Evolutionary conservation across 805 yeast genomes (phyloP).

Genomic region (Wickerhamomyces bovis): DNA sequence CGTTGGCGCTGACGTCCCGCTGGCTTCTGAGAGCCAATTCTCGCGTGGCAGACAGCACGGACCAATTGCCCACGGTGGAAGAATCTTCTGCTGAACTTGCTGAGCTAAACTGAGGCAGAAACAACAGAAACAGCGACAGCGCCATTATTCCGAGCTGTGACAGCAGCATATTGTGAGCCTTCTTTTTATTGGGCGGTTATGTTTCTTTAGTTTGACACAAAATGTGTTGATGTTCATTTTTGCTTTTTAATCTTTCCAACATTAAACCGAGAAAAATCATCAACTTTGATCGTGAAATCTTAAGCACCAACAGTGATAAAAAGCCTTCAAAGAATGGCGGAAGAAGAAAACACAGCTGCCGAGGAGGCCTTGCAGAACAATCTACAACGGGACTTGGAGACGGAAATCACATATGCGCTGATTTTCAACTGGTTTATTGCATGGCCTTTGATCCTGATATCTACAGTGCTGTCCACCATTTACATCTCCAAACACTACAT

Average conservation of each 20-base stretch:
- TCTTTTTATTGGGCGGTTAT: too few species aligned
- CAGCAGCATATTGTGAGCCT: too few species aligned
- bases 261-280: too few species aligned
- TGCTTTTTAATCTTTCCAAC: too few species aligned
- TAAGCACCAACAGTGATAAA: too few species aligned
- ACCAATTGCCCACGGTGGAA: conserved; percentile 22
- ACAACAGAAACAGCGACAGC: background rate
- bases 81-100: background rate
- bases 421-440: conserved; percentile 28
- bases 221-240: too few species aligned
- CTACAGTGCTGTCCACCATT: conserved; percentile 24
- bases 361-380: background rate
- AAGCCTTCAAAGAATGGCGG: background rate
- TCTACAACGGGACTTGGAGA: conserved; percentile 17
- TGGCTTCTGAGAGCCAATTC: conserved; percentile 38
- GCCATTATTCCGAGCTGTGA: too few species aligned
- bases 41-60: conserved; percentile 24
- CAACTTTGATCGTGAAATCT: too few species aligned
- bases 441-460: conserved; percentile 25
- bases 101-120: background rate
- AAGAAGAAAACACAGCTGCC: background rate
- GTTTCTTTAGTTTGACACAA: too few species aligned
- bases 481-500: conserved; percentile 24
- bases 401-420: conserved; percentile 21
- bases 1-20: conserved; percentile 38